Base-by-base conservation (phyloP, 1,284 basidiomycete genomes). In the Ganoderma lucidum region DNA sequence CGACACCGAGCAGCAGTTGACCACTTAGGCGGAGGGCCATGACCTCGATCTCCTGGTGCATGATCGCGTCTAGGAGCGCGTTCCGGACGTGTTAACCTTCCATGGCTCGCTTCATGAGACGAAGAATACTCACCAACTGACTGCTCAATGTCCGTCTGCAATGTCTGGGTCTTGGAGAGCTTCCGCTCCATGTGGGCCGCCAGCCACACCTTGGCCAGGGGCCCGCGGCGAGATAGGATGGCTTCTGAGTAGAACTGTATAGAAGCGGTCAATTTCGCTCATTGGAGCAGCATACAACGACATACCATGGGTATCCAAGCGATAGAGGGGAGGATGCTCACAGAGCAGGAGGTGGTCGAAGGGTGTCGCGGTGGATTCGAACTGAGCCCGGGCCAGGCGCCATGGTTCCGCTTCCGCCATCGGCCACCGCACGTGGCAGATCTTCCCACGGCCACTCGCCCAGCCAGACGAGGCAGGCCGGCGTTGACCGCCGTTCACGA, bases 121-220 rank as follows among this genome's bases (percentile, higher is more conserved):
- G 39, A 17, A 3, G 9, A 2, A 6, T 51, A 85, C 93, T 77
- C 75, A 95, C 96, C 94, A 76, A 96, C 95, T 70, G 94, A 95
- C 80, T 98, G 91, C 71, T 93, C 95, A 68, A 99, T 97, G 81
- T 97, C 95, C 0, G 97, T 96, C 78, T 96, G 94, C 1, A 98
- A 84, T 0, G 97, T 95, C 80, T 97, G 95, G 41, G 93, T 91
- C 82, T 99, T 99, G 78, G 95, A 96, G 76, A 99, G 90, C 85
- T 98, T 98, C 77, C 96, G 91, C 82, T 99, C 96, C 91, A 97
- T 97, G 85, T 99, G 97, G 1, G 98, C 97, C 32, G 97, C 97
- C 64, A 99, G 92, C 97, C 97, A 99, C 85, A 99, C 96, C 83
- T 94, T 96, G 56, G 96, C 97, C 45, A 99, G 86, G 9, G 97